Conservation (phyloP, 202 grass and related monocot genomes). For the Schoenoplectus tabernaemontani region DNA sequence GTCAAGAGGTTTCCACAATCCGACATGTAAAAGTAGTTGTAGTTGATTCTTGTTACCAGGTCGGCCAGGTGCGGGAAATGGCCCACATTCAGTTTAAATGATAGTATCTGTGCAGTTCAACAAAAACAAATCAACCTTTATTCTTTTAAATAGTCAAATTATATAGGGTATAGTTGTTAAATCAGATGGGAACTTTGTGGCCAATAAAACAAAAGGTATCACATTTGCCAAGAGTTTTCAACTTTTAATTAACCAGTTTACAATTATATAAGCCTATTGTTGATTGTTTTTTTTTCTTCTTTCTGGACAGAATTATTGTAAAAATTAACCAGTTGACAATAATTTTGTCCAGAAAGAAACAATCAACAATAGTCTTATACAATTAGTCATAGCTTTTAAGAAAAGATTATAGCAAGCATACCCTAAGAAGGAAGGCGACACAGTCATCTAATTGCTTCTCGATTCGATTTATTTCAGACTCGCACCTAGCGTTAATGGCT, state of each 20-base stretch:
- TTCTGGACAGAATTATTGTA: no score
- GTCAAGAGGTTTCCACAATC: conserved; percentile 63
- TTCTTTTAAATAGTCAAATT: background rate
- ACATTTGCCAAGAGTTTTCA: background rate
- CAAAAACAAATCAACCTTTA: background rate
- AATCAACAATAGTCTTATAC: background rate
- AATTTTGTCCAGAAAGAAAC: background rate
- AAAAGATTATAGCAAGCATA: conserved; percentile 2
- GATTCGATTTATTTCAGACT: conserved; percentile 77
- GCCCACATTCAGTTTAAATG: conserved; percentile 92
- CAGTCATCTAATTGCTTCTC: conserved; percentile 96
- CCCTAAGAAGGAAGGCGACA: conserved; percentile 73
- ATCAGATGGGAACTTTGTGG: background rate
- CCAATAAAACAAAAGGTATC: background rate
- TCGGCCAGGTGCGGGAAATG: conserved; percentile 88
- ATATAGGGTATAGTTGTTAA: background rate
- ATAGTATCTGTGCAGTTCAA: conserved; percentile 58
- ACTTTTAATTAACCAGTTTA: no score
- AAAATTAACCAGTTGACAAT: background rate
- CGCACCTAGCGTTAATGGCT: conserved; percentile 66
- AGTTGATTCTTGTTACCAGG: conserved; percentile 88
- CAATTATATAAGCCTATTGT: no score
- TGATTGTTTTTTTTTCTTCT: no score
- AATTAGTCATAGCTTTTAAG: background rate
- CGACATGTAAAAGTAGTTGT: conserved; percentile 93